Base-by-base conservation (phyloP, 148 eudicot species). In the Bassia scoparia region DNA sequence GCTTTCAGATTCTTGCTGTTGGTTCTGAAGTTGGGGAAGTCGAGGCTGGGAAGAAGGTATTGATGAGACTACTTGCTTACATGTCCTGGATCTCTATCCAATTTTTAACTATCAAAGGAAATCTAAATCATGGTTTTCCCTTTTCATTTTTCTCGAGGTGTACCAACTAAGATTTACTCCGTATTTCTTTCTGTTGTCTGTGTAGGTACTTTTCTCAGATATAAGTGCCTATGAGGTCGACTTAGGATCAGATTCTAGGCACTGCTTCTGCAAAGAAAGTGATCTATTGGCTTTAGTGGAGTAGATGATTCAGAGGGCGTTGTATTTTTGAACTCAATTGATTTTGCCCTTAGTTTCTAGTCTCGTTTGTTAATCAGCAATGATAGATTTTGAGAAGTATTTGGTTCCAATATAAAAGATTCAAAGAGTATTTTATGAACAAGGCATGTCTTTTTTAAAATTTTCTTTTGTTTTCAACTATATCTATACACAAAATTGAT, bases 151-250 rank as follows among this genome's bases (percentile, higher is more conserved):
- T 37, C 17, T 9, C 10, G n/a, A n/a, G n/a, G n/a, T n/a, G n/a
- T n/a, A n/a, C n/a, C n/a, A n/a, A n/a, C n/a, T n/a, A 53, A 21
- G 30, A 24, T 26, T 63, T 70, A 11, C 52, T 5, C 6, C n/a
- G 43, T 16, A 38, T 70, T 72, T 81, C 3, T 69, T 59, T 54
- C 11, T 53, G 26, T 23, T 55, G 5, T n/a, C 0, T 76, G 41
- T 86, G 82, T 91, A 94, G 98, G 98, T 95, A 81, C 86, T 95
- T 73, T 91, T 95, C 87, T 95, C 98, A 2, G 97, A 95, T 80
- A 81, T 95, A 53, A 91, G 83, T 78, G 98, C 98, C 41, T 91
- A 91, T 71, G 96, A 95, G 85, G 97, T 95, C 56, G 83, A 80
- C 71, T 76, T 80, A 27, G 83, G 83, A 38, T n/a, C 69, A 0